phyloP scores from a whole-genome alignment of 495 filamentous ascomycete genomes.

The Arthonia radiata region DNA sequence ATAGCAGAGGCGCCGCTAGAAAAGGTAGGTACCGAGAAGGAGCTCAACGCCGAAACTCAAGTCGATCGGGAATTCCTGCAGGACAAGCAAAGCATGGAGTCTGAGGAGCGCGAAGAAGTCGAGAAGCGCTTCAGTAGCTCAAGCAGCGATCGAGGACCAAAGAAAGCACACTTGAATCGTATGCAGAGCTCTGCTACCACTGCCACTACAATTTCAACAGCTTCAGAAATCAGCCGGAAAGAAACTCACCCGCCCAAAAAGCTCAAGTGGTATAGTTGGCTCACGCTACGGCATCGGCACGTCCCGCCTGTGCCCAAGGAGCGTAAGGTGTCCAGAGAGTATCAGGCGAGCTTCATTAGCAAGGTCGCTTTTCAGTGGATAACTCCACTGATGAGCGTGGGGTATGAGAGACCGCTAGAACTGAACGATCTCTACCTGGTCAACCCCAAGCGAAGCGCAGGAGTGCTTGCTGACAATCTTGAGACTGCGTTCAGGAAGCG shows the following conservation, averaged over 20 bases:
- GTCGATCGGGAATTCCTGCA: slow-evolving; percentile 3
- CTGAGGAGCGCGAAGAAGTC: slow-evolving; percentile 3
- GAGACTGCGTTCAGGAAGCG: slow-evolving; percentile 41
- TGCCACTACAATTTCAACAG: too few relatives aligned
- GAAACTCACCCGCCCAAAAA: too few relatives aligned
- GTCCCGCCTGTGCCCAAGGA: slow-evolving; percentile 35
- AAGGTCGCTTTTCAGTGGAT: slow-evolving; percentile 42
- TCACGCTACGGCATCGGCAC: slow-evolving; percentile 31
- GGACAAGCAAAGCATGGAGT: slow-evolving; percentile 2
- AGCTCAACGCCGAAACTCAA: slow-evolving; percentile 7
- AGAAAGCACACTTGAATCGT: slow-evolving; percentile 6
- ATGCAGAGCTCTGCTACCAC: slow-evolving; percentile 19
- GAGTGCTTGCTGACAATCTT: slow-evolving; percentile 37
- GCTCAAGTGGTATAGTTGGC: slow-evolving; percentile 30
- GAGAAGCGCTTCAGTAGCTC: slow-evolving; percentile 5
- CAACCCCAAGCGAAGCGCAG: slow-evolving; percentile 52
- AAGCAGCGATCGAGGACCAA: slow-evolving; percentile 5
- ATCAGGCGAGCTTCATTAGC: slow-evolving; percentile 33
- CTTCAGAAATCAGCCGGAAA: too few relatives aligned
- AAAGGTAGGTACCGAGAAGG: slow-evolving; percentile 7
- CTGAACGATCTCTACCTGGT: slow-evolving; percentile 68
- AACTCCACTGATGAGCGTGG: slow-evolving; percentile 38
- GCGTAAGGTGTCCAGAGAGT: slow-evolving; percentile 27
- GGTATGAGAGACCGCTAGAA: slow-evolving; percentile 67
- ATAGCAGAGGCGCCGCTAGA: slow-evolving; percentile 10